A percentile compares a stretch with the other conserved stretches of the same genome.
These are phyloP conservation scores for Penicillium canescens DNA, from an alignment of 495 filamentous ascomycete genomes.

Conservation along the genomic window DNA sequence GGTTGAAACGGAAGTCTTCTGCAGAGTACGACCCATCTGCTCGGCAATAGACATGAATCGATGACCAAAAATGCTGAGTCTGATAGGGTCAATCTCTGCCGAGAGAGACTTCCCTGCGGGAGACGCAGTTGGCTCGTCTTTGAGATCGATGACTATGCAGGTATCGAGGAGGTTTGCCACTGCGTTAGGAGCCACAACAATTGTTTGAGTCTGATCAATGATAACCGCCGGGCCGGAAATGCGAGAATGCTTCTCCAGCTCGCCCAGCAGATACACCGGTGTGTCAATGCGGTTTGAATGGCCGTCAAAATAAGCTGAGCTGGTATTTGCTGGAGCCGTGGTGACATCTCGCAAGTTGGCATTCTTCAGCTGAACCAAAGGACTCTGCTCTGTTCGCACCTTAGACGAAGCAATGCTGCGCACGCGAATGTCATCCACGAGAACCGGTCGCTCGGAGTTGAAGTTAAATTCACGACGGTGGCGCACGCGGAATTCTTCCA, in stretches of 20 bases:
- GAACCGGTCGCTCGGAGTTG: conserved; percentile 47
- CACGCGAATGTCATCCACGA: conserved; percentile 56
- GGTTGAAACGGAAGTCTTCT: conserved; percentile 96
- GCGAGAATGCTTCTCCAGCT: conserved; percentile 73
- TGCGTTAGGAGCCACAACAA: conserved; percentile 83
- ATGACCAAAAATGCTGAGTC: conserved; percentile 93
- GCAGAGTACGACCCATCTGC: conserved; percentile 93
- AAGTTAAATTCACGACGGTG: conserved; percentile 56
- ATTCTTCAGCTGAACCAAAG: conserved; percentile 39
- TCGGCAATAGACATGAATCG: conserved; percentile 99
- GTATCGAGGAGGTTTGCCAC: conserved; percentile 48
- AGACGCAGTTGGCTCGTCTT: conserved; percentile 34
- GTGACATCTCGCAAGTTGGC: conserved; percentile 30
- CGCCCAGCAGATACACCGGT: conserved; percentile 79
- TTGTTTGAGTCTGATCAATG: conserved; percentile 94
- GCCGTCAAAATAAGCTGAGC: conserved; percentile 50
- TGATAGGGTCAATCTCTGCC: conserved; percentile 75
- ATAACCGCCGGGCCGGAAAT: conserved; percentile 86
- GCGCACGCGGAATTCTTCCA: conserved; percentile 43
- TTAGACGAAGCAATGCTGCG: conserved; percentile 45
- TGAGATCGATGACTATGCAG: conserved; percentile 51
- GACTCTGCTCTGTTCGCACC: conserved; percentile 42
- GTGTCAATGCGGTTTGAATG: conserved; percentile 76
- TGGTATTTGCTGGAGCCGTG: conserved; percentile 26
- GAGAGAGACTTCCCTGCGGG: conserved; percentile 41